phyloP scores from a whole-genome alignment of 176 grass and related monocot species.

The Oropetium thomaeum region DNA sequence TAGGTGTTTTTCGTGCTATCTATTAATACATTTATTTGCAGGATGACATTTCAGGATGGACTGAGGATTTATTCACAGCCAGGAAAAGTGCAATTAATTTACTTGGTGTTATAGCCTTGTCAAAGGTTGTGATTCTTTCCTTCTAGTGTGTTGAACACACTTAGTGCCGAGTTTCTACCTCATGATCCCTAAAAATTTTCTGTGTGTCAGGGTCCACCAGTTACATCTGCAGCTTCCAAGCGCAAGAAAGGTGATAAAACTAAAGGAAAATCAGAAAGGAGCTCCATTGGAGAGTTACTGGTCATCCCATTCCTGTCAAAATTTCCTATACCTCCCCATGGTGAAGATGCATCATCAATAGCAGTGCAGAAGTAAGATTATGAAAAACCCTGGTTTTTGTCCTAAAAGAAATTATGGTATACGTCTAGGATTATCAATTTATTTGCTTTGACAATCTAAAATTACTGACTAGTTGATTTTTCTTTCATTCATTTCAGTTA shows the following conservation, averaged over 20 bases:
- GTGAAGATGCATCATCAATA: slow-evolving; percentile 68
- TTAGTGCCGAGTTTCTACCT: slow-evolving; percentile 25
- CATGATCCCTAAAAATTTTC: background rate
- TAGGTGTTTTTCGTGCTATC: slow-evolving; percentile 12
- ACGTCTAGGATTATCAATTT: background rate
- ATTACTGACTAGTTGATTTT: slow-evolving; percentile 16
- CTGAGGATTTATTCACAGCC: slow-evolving; percentile 86
- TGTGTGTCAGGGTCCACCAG: slow-evolving; percentile 68
- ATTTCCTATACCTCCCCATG: slow-evolving; percentile 62
- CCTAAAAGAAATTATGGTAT: background rate
- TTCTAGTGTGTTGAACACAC: background rate
- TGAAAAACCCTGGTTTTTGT: background rate
- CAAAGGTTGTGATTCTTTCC: slow-evolving; percentile 58
- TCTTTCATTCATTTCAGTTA: slow-evolving; percentile 63
- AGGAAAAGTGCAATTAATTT: slow-evolving; percentile 97
- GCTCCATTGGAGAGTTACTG: slow-evolving; percentile 80
- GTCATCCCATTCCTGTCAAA: slow-evolving; percentile 91
- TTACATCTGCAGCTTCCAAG: slow-evolving; percentile 65
- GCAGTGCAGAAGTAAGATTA: slow-evolving; percentile 61
- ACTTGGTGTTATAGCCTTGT: slow-evolving; percentile 81
- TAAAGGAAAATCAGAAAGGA: slow-evolving; percentile 72
- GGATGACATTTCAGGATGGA: slow-evolving; percentile 92
- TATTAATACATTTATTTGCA: slow-evolving; percentile 38
- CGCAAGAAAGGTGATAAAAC: slow-evolving; percentile 89
- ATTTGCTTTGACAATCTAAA: slow-evolving; percentile 14